Base-by-base conservation (phyloP, 164 flowering plant species). In the Cinnamomum chago region DNA sequence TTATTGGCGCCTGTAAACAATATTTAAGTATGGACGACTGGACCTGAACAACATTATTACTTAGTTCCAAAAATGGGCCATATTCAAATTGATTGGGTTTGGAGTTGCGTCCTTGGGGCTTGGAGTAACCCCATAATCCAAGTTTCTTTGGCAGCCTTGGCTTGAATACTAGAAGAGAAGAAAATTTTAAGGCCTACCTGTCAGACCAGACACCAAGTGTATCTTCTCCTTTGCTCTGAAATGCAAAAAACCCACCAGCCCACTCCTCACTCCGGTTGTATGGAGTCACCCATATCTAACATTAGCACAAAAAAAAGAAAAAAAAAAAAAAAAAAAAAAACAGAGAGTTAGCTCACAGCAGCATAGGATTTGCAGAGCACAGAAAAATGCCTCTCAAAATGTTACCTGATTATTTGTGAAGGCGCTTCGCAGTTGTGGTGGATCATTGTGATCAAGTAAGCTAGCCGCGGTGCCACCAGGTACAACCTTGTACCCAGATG, bases 191-290 rank as follows among this genome's bases (percentile, higher is more conserved):
- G 22, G 47, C 22, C 58, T 75, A 91, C 97, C 92, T 89, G 28
- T 90, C 84, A n/a, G 98, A 92, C 98, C 97, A 95, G 2, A 84
- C 87, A 5, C 86, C 90, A 33, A 95, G 94, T 9, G 91, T 90
- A 76, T 93, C 94, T 0, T 91, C 97, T 0, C 98, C 98, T 5
- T 85, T 80, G 80, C 92, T 95, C 77, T 95, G 98, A 73, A 83
- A 90, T 18, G 82, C 87, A 69, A 95, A 85, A 68, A 86, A 70
- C 2, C 98, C 97, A 17, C 95, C 97, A 0, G 97, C 95, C 98
- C 98, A 95, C 72, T 88, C 84, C 82, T 94, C 97, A 24, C 85
- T 85, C 72, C 71, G 78, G 76, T 93, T 93, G 65, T 92, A 93
- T 0, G 88, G 97, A 17, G 95, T 92, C 74, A 91, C 97, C 97